Conservation (phyloP, 306 rosid species). For the Coriaria nepalensis region DNA sequence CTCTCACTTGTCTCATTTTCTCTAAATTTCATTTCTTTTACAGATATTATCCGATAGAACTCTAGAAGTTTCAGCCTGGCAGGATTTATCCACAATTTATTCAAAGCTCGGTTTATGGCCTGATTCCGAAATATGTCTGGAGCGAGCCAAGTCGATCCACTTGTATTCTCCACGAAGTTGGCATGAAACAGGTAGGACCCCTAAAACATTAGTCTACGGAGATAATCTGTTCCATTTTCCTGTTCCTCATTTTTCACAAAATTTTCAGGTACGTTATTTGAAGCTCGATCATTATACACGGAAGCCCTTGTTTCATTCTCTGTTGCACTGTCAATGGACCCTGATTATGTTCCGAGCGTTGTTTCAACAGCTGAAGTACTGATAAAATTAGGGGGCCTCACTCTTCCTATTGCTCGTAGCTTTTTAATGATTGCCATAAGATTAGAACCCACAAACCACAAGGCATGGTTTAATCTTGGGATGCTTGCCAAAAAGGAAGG, state of each 20-base stretch:
- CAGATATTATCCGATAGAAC: constrained; percentile 42
- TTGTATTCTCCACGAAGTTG: constrained; percentile 50
- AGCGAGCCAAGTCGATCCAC: constrained; percentile 48
- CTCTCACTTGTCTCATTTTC: background rate
- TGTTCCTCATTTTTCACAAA: background rate
- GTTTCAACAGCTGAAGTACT: constrained; percentile 55
- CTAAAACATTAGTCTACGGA: background rate
- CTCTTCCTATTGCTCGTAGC: constrained; percentile 67
- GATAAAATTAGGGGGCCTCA: constrained; percentile 39
- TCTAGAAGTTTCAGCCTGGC: constrained; percentile 64
- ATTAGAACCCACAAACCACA: constrained; percentile 65
- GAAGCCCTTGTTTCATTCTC: constrained; percentile 68
- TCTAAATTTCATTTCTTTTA: constrained; percentile 10
- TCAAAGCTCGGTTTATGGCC: constrained; percentile 35
- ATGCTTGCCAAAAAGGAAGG: constrained; percentile 56
- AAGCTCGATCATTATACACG: constrained; percentile 39
- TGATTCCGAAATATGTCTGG: constrained; percentile 71
- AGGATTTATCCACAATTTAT: constrained; percentile 65
- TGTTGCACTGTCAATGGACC: constrained; percentile 47
- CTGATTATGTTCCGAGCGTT: constrained; percentile 63
- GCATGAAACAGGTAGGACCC: constrained; percentile 50
- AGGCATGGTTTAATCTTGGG: constrained; percentile 69
- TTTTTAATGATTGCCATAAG: constrained; percentile 60
- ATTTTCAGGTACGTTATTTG: constrained; percentile 42
- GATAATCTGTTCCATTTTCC: background rate